Base-by-base conservation (phyloP, 2,329 filamentous ascomycete genomes). In the Fusarium succisae region DNA sequence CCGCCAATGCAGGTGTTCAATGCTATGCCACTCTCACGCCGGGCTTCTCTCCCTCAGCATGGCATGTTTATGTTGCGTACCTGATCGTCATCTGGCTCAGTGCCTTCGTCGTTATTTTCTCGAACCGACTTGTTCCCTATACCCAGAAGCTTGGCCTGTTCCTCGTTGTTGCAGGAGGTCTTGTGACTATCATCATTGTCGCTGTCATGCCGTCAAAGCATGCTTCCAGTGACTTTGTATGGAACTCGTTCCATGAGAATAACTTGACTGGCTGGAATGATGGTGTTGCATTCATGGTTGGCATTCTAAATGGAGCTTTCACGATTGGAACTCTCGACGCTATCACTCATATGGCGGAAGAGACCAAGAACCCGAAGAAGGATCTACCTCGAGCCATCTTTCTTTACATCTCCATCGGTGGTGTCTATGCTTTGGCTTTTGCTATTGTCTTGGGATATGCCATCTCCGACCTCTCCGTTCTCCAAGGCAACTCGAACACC, bases 341-440 rank as follows among this genome's bases (percentile, higher is more conserved):
- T 1, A 78, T 78, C 14, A 78, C 77, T 0, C 77, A 78, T 37
- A 77, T 79, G 76, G 77, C 77, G 1, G 77, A 79, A 24, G 77
- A 79, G 30, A 64, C 72, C 22, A 76, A 63, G 13, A 59, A 72
- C 12, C 77, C 77, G 0, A 70, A 59, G 32, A 71, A 54, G 11
- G 71, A 79, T 17, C 26, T 79, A 0, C 77, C 77, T 0, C 66
- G 66, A 26, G 77, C 76, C 1, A 79, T 79, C 0, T 71, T 77
- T 22, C 65, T 78, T 2, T 77, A 79, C n/a, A 79, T 79, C 13
- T 64, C 73, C 1, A 64, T 79, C 1, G 77, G 77, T 0, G 77
- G 77, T 3, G 55, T 79, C 3, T 79, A 75, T 24, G 69, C 68
- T 11, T 48, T 79, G 10, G 77, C 70, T 0, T 73, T 79, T 24